Evolutionary conservation across 2,329 filamentous ascomycete species (phyloP), one percentile per base, ranked within the genome.

Genomic region (Rutstroemia sp.): DNA sequence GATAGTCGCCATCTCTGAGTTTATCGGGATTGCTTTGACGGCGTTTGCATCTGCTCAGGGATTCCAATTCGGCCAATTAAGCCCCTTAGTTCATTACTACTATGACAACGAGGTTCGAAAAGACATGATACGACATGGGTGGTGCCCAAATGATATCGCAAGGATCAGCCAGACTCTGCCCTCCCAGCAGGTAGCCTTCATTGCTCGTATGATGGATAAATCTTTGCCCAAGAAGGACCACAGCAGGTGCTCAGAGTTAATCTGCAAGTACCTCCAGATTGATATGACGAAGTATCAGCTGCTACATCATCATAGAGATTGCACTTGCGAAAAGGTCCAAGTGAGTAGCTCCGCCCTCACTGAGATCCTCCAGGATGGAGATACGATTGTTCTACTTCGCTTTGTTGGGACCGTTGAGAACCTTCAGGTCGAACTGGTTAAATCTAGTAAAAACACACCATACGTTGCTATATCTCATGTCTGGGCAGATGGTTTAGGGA

Each of bases 401-500:
- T 61, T 40, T 61, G 58, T 47, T 12, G 57, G 57, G n/a, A 57
- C 48, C 27, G 54, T 57, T 25, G 36, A 63, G 16, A 23, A 60
- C n/a, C 48, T 67, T 17, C 49, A 57, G 10, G 51, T 67, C 1
- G 38, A 56, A 2, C 57, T 68, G 2, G 63, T 71, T 19, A 55
- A 59, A 5, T 68, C 64, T 36, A 52, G 58, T n/a, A 54, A 57
- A 0, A 62, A 60, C 3, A 58, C 59, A 0, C 57, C 17, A 2
- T 48, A 48, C 27, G 16, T 34, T 34, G 46, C 46, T 14, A 30
- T 48, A 3, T 48, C 46, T 12, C 46, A 48, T 51, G 68, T 71
- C 21, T 72, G 70, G 70, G 68, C 69, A 1, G 69, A 73, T 47
- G 71, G 71, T 0, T 54, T 72, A 9, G 71, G 70, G 4, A 72